Evolutionary conservation across 176 grass and related monocot genomes (phyloP), one percentile per base, ranked within the genome.

Genomic region (Poa annua): DNA sequence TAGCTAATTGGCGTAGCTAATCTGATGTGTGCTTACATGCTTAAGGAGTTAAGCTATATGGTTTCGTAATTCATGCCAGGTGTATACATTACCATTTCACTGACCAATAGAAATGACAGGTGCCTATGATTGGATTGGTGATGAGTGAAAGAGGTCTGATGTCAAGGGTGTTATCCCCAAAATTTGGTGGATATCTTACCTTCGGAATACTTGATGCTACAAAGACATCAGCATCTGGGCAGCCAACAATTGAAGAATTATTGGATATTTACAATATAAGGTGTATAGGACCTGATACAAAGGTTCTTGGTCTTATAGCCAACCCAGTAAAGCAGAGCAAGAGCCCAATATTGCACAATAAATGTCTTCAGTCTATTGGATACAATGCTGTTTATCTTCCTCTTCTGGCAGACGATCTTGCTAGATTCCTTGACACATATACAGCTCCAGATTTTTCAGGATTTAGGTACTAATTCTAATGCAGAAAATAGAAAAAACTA

Each of bases 241-340:
- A 95, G 69, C 92, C 92, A 86, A 95, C 96, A 4, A 76, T 98
- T 15, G 54, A 92, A 82, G 92, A 98, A 53, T 77, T 98, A 74
- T 74, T 87, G 83, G 83, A 98, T 9, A 42, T 91, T 75, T 98
- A 98, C 54, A 90, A 90, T 84, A 90, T 98, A 79, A 98, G 85
- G 70, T 29, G 14, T 25, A 95, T 93, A 86, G 84, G 87, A 78
- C 84, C 71, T 48, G 92, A 98, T 76, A 95, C 92, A 60, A 93
- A 92, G 79, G 85, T 98, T 83, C 74, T 91, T 48, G 96, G 96
- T 66, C 80, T 98, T 88, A 78, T 93, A 79, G 96, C 90, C 65
- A 98, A 98, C 34, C 96, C 96, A 80, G 96, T 98, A 75, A 87
- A 84, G 53, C 96, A 98, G 36, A 98, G 92, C 85, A 95, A 98